Evolutionary conservation across 352 stramenopile species (phyloP), one percentile per base, ranked within the genome.

Genomic region (Phytopythium aichiense): DNA sequence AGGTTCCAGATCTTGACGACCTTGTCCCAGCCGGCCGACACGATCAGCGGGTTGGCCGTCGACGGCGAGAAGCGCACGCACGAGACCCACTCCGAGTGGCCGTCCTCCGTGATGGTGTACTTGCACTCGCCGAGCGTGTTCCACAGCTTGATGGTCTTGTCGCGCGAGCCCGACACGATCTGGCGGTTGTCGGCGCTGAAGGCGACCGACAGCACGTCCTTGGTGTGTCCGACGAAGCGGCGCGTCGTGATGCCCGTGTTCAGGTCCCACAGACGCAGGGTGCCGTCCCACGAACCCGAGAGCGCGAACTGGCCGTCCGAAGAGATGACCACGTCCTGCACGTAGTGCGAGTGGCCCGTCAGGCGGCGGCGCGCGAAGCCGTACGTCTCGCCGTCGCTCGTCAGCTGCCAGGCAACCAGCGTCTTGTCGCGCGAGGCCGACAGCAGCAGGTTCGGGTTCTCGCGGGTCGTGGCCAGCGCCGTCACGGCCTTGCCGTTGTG

Each of bases 61-160:
- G 87, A 97, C 52, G 98, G 98, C 67, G 91, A 98, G 94, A 99
- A 99, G 65, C 97, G 92, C 59, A 99, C 98, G 78, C 98, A 99
- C 63, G 96, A 99, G 56, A 99, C 98, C 98, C 98, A 99, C 84
- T 99, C 98, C 43, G 96, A 98, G 91, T 99, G 98, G 67, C 97
- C 97, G 67, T 99, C 95, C 62, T 98, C 92, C 16, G 79, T 94
- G 79, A 99, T 99, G 35, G 96, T 99, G 90, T 98, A 99, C 87
- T 99, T 99, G 92, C 96, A 99, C 77, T 99, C 96, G 66, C 96
- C 97, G 55, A 99, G 81, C 23, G 98, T 99, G 91, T 99, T 99
- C 98, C 98, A 99, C 43, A 99, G 84, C 91, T 99, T 99, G 81
- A 99, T 98, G 59, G 96, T 98, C 85, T 98, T 98, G 87, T 99